A percentile compares a stretch with the other conserved stretches of the same genome.
These are phyloP conservation scores for Beauveria brongniartii DNA, from an alignment of 2,329 filamentous ascomycete genomes.

Conservation along the genomic window DNA sequence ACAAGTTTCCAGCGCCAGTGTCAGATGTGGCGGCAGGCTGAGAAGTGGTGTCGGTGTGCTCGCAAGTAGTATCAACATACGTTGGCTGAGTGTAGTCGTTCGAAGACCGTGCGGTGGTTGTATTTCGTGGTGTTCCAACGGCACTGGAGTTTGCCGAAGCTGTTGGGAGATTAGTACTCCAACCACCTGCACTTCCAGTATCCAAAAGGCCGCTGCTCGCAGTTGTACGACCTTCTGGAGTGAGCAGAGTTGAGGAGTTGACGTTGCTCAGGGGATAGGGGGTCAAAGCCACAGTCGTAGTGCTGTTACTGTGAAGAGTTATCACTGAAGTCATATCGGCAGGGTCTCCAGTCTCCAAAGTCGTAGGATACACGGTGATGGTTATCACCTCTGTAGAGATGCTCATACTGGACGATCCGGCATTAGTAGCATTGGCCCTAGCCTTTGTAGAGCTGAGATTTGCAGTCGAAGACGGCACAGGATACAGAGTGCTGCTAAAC, in stretches of 20 bases:
- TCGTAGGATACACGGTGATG: conserved; percentile 4
- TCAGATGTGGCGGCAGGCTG: neutral
- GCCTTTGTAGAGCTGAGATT: neutral
- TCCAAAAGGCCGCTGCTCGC: neutral
- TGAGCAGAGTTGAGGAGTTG: neutral
- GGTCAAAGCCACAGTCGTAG: neutral
- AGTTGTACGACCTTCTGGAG: neutral
- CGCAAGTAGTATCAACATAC: neutral
- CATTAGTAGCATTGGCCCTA: neutral
- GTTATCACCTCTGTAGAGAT: conserved; percentile 2
- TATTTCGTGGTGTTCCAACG: neutral
- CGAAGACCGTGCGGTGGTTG: neutral
- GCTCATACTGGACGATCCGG: neutral
- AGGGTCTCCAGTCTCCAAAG: neutral
- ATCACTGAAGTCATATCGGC: neutral
- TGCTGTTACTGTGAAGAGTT: neutral
- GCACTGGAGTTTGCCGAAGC: neutral
- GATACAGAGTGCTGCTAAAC: neutral
- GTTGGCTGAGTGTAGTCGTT: neutral
- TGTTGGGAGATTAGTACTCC: neutral
- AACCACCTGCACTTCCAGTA: neutral
- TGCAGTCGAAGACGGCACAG: neutral
- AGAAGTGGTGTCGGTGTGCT: neutral
- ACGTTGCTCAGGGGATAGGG: neutral
- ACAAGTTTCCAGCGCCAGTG: neutral